Evolutionary conservation across 371 early-diverging fungal genomes (phyloP).

Genomic region (Mucor indicus): DNA sequence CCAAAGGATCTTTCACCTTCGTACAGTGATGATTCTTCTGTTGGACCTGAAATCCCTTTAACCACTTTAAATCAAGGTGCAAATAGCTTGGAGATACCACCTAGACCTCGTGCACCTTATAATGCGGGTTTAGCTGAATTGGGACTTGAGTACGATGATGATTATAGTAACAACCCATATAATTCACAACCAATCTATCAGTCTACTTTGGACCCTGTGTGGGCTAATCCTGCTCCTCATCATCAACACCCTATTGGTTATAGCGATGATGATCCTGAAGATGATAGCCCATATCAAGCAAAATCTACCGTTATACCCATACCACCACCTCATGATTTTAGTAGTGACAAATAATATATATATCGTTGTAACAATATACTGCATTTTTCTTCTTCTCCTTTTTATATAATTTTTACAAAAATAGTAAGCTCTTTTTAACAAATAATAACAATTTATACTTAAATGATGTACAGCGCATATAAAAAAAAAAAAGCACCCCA

Average conservation of each 20-base stretch:
- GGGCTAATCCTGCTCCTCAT: constrained; percentile 15
- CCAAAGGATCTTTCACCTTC: neutral
- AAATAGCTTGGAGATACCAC: too few species aligned
- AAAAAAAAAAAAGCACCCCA: too few species aligned
- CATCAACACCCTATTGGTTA: neutral
- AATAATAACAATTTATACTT: too few species aligned
- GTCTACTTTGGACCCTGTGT: neutral
- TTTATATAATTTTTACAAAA: too few species aligned
- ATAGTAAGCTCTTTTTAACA: too few species aligned
- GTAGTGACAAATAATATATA: too few species aligned
- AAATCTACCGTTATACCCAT: constrained; percentile 5
- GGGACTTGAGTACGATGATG: constrained; percentile 1
- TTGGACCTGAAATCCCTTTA: constrained; percentile 12
- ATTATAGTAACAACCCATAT: neutral
- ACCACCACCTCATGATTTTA: constrained; percentile 2
- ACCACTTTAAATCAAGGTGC: neutral
- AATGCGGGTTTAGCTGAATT: constrained; percentile 6
- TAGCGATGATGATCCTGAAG: too few species aligned
- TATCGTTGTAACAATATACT: too few species aligned
- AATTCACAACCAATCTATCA: neutral
- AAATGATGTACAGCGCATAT: too few species aligned
- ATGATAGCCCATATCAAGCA: neutral
- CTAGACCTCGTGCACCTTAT: constrained; percentile 7
- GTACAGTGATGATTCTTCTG: neutral
- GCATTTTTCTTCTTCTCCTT: too few species aligned